Percentiles rank a stretch among this genome's conserved stretches.
Conservation (phyloP, 495 filamentous ascomycete species). For the Neurospora sp. region DNA sequence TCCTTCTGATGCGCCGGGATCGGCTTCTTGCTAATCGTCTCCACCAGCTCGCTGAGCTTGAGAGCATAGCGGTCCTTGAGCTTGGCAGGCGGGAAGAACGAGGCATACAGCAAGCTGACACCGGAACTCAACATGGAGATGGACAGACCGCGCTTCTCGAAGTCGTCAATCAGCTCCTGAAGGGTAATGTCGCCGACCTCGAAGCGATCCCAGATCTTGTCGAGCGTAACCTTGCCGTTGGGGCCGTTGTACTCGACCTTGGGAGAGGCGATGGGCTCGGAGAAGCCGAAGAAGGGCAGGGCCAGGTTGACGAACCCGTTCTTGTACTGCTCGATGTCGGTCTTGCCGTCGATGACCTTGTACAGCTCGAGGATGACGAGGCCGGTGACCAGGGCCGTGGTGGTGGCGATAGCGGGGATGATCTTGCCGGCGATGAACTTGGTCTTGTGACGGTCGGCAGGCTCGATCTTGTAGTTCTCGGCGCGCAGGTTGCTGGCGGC, state of each 20-base stretch:
- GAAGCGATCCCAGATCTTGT: slow-evolving; percentile 98
- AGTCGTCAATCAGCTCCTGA: slow-evolving; percentile 70
- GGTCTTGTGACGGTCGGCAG: slow-evolving; percentile 89
- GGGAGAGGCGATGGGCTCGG: slow-evolving; percentile 84
- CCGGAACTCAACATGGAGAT: slow-evolving; percentile 94
- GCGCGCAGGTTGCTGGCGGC: slow-evolving; percentile 93
- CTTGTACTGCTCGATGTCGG: slow-evolving; percentile 93
- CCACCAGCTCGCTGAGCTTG: slow-evolving; percentile 74
- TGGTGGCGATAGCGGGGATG: slow-evolving; percentile 96
- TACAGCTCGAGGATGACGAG: slow-evolving; percentile 87
- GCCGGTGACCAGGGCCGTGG: slow-evolving; percentile 90
- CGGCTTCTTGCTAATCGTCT: slow-evolving; percentile 80
- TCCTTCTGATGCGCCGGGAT: slow-evolving; percentile 89
- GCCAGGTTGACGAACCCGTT: slow-evolving; percentile 98
- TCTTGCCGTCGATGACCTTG: slow-evolving; percentile 95
- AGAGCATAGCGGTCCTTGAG: slow-evolving; percentile 58
- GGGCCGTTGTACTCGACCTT: slow-evolving; percentile 79
- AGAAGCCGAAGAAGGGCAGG: slow-evolving; percentile 95
- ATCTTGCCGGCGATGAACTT: slow-evolving; percentile 99
- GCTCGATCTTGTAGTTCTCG: slow-evolving; percentile 91
- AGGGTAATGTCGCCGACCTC: slow-evolving; percentile 82
- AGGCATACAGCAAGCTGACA: slow-evolving; percentile 90
- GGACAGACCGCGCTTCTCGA: slow-evolving; percentile 66
- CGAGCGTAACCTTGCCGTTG: slow-evolving; percentile 70
- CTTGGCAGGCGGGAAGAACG: slow-evolving; percentile 85